Percentiles rank a stretch among this genome's conserved stretches.
These are phyloP conservation scores for Sisymbrium altissimum DNA, from an alignment of 345 rosid genomes.

Conservation along the genomic window DNA sequence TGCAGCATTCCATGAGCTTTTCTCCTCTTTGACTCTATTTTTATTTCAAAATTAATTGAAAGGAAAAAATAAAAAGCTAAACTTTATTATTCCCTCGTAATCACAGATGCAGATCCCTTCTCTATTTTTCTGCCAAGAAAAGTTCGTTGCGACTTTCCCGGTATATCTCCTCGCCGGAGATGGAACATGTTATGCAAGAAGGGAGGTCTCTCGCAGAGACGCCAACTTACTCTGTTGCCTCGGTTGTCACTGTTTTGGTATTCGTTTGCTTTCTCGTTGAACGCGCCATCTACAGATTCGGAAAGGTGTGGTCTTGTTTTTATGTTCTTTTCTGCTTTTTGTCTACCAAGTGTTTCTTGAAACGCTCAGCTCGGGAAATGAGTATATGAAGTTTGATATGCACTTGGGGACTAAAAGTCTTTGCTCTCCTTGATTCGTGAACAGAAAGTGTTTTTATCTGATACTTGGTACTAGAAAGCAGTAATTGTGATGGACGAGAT, in stretches of 20 bases:
- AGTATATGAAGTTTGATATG: no score
- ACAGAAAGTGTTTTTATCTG: no score
- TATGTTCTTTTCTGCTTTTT: not conserved
- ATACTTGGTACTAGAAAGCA: not conserved
- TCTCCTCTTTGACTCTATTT: slow-evolving; percentile 18
- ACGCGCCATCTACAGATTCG: slow-evolving; percentile 82
- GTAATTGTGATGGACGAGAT: not conserved
- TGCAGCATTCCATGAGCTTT: slow-evolving; percentile 34
- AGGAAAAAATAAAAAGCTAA: not conserved
- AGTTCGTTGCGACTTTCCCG: not conserved
- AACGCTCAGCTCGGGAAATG: slow-evolving; percentile 14
- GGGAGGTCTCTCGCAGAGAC: slow-evolving; percentile 93
- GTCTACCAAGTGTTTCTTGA: slow-evolving; percentile 19
- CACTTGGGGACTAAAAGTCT: no score
- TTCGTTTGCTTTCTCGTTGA: slow-evolving; percentile 68
- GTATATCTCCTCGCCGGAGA: slow-evolving; percentile 17
- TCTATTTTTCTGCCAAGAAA: not conserved
- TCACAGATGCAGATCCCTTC: slow-evolving; percentile 36
- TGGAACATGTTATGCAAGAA: slow-evolving; percentile 39
- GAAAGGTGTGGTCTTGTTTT: slow-evolving; percentile 47
- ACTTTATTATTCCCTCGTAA: not conserved
- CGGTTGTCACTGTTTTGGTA: slow-evolving; percentile 70
- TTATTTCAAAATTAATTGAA: not conserved
- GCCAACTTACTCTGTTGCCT: slow-evolving; percentile 88
- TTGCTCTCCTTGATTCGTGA: no score